phyloP scores from a whole-genome alignment of 805 yeast species.

The Candida nanaspora region DNA sequence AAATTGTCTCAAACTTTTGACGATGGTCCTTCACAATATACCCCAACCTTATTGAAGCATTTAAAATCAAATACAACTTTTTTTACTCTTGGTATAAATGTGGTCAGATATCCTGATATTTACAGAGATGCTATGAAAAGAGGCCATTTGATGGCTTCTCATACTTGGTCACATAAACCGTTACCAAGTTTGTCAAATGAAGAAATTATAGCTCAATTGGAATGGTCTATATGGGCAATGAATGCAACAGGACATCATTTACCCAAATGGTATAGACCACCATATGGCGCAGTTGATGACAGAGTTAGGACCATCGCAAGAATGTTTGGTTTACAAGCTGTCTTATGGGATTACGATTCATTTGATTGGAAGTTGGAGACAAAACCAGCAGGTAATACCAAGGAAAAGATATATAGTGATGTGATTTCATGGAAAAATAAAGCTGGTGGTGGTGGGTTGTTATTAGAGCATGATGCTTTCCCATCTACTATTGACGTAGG shows the following conservation, averaged over 20 bases:
- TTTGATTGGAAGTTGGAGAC: conserved; percentile 79
- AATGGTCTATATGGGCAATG: conserved; percentile 98
- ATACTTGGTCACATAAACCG: conserved; percentile 89
- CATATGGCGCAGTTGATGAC: conserved; percentile 91
- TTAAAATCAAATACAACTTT: conserved; percentile 60
- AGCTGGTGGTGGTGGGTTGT: conserved; percentile 50
- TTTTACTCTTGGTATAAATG: conserved; percentile 78
- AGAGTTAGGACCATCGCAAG: conserved; percentile 73
- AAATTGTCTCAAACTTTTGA: conserved; percentile 83
- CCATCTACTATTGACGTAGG: conserved; percentile 63
- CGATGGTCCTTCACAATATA: conserved; percentile 84
- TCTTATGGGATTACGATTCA: conserved; percentile 87
- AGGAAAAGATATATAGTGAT: conserved; percentile 46
- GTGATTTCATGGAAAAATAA: conserved; percentile 43
- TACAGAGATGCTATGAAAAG: conserved; percentile 45
- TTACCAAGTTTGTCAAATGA: conserved; percentile 75
- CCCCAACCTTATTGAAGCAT: conserved; percentile 50
- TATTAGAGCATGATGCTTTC: conserved; percentile 82
- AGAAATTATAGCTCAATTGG: conserved; percentile 77
- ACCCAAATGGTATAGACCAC: conserved; percentile 95
- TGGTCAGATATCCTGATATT: conserved; percentile 68
- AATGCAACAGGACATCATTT: conserved; percentile 84
- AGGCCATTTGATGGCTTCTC: conserved; percentile 82
- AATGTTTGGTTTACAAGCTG: conserved; percentile 82
- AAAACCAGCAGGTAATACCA: conserved; percentile 36